Evolutionary conservation across 805 yeast species (phyloP).

Genomic region (Jamesozyma hellenica): DNA sequence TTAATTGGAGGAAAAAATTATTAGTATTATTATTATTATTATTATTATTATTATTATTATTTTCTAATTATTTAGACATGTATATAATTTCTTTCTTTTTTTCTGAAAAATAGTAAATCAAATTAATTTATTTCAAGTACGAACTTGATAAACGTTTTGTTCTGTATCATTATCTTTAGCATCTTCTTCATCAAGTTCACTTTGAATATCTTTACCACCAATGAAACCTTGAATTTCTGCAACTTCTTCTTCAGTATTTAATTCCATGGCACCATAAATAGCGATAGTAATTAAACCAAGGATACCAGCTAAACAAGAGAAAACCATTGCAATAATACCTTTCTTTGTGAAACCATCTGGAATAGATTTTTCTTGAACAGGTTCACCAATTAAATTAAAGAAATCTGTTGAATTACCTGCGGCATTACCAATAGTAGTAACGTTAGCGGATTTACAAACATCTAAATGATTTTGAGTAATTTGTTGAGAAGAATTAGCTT

Average conservation of each 20-base stretch:
- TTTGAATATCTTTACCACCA: neutral
- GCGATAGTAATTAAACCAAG: conserved; percentile 71
- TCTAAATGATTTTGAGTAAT: conserved; percentile 51
- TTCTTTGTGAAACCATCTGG: conserved; percentile 90
- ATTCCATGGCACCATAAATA: conserved; percentile 78
- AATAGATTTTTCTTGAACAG: conserved; percentile 52
- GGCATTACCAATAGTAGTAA: conserved; percentile 67
- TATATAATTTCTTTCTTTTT: no score
- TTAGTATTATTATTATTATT: no score
- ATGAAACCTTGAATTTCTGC: conserved; percentile 36
- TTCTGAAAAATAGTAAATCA: no score
- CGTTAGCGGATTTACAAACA: conserved; percentile 49
- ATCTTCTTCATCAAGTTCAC: conserved; percentile 19
- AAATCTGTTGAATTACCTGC: conserved; percentile 65
- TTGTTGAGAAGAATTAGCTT: conserved; percentile 41
- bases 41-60: no score
- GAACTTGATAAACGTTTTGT: no score
- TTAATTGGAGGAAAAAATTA: no score
- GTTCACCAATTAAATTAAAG: conserved; percentile 65
- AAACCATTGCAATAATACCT: conserved; percentile 89
- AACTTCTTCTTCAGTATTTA: conserved; percentile 56
- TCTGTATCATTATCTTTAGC: neutral
- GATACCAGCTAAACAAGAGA: conserved; percentile 78
- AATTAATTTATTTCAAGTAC: neutral
- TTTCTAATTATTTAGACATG: no score